phyloP scores from a whole-genome alignment of 805 yeast genomes.

The Zygosaccharomyces pseudorouxii region DNA sequence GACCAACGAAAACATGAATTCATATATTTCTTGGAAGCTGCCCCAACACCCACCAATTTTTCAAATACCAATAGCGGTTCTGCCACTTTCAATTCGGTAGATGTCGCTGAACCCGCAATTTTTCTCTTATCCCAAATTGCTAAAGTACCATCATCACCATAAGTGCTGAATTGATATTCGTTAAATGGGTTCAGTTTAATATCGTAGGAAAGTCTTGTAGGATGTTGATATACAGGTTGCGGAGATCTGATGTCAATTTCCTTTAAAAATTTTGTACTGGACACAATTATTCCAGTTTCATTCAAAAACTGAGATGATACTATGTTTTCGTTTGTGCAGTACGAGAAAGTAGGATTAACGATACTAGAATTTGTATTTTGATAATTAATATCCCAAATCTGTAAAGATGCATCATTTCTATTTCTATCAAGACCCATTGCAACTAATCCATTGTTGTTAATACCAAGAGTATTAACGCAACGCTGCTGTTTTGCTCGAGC shows the following conservation, averaged over 20 bases:
- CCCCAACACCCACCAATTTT: constrained; percentile 52
- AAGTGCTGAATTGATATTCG: constrained; percentile 62
- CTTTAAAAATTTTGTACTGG: constrained; percentile 70
- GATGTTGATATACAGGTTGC: constrained; percentile 64
- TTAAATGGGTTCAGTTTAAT: constrained; percentile 66
- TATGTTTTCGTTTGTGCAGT: constrained; percentile 69
- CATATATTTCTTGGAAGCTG: constrained; percentile 54
- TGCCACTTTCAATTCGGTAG: constrained; percentile 37
- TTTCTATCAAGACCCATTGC: constrained; percentile 79
- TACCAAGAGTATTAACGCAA: constrained; percentile 70
- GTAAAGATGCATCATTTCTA: constrained; percentile 68
- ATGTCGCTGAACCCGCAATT: constrained; percentile 34
- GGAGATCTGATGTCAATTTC: constrained; percentile 70
- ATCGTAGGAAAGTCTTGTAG: constrained; percentile 67
- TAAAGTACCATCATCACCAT: constrained; percentile 78
- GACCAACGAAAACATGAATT: constrained; percentile 69
- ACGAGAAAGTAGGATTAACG: constrained; percentile 51
- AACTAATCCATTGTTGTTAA: constrained; percentile 58
- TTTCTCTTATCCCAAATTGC: constrained; percentile 79
- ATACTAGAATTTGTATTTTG: constrained; percentile 50
- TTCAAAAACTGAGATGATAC: constrained; percentile 64
- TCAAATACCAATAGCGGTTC: constrained; percentile 57
- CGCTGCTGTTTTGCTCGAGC: constrained; percentile 58
- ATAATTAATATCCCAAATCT: constrained; percentile 73
- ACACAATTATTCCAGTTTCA: constrained; percentile 58